Evolutionary conservation across 83 land plant genomes (phyloP).

Genomic region (Diphasiastrum complanatum): DNA sequence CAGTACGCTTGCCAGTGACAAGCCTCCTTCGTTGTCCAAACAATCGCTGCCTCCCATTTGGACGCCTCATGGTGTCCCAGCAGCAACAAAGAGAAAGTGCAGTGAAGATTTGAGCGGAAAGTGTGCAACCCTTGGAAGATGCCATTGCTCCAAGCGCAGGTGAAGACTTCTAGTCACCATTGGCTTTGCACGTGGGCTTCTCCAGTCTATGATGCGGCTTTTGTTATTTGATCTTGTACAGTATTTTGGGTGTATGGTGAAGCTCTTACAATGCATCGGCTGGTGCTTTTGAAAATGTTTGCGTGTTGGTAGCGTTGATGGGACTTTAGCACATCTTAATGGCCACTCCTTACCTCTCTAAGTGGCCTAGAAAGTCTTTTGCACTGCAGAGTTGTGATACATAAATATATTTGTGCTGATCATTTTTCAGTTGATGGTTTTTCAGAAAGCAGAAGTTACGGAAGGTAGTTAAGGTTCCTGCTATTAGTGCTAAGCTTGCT

Average conservation of each 20-base stretch:
- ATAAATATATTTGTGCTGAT: neutral
- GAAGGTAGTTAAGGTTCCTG: constrained; percentile 71
- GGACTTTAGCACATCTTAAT: neutral
- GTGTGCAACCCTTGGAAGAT: constrained; percentile 59
- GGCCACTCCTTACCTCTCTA: neutral
- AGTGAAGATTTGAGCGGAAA: constrained; percentile 51
- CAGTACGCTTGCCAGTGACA: constrained; percentile 39
- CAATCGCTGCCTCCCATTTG: constrained; percentile 40
- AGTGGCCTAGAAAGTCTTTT: neutral
- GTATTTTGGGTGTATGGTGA: too few relatives aligned
- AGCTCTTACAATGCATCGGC: too few relatives aligned
- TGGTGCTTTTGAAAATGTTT: too few relatives aligned
- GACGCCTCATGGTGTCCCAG: constrained; percentile 13
- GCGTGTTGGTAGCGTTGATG: neutral
- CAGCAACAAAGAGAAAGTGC: constrained; percentile 47
- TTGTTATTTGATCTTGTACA: neutral
- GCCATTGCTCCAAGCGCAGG: constrained; percentile 84
- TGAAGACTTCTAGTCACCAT: constrained; percentile 15
- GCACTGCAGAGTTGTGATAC: neutral
- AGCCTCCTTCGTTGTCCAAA: constrained; percentile 20
- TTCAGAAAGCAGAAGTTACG: constrained; percentile 73
- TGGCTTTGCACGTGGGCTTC: too few relatives aligned
- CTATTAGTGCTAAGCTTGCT: constrained; percentile 79
- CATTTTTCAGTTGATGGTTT: neutral
- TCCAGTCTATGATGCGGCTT: too few relatives aligned